phyloP scores from a whole-genome alignment of 2,329 filamentous ascomycete genomes.

The Pseudogymnoascus sp. region DNA sequence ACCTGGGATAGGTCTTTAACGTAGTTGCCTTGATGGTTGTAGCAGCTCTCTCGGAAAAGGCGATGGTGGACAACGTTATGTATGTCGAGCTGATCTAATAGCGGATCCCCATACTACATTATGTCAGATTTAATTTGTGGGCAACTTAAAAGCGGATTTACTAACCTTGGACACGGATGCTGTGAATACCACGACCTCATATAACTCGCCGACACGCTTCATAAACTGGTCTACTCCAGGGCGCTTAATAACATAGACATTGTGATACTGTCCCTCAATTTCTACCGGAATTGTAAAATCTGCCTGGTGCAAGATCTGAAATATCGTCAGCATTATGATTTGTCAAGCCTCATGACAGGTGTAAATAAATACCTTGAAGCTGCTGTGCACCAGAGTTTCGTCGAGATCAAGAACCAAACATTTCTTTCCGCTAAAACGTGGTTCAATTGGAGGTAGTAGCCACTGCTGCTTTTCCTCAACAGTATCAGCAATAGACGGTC shows the following conservation, averaged over 20 bases:
- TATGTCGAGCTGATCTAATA: conserved; percentile 93
- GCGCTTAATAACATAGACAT: conserved; percentile 98
- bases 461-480: conserved; percentile 27
- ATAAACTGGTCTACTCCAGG: conserved; percentile 99
- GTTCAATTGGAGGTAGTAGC: conserved; percentile 71
- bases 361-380: conserved; percentile 68
- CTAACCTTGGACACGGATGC: conserved; percentile 93
- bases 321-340: conserved; percentile 9
- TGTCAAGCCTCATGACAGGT: background rate
- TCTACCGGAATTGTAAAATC: conserved; percentile 99
- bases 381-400: conserved; percentile 95
- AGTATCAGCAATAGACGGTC: conserved; percentile 15
- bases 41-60: conserved; percentile 95
- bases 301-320: conserved; percentile 87
- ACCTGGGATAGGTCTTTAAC: conserved; percentile 98
- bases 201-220: conserved; percentile 95
- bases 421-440: conserved; percentile 78
- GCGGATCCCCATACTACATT: conserved; percentile 79
- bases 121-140: conserved; percentile 8
- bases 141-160: background rate
- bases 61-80: conserved; percentile 94
- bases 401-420: conserved; percentile 93
- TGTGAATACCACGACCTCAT: conserved; percentile 97
- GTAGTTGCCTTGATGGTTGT: conserved; percentile 98
- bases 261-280: conserved; percentile 98